Conservation (phyloP, 2,329 filamentous ascomycete genomes). For the Orbilia blumenaviensis region DNA sequence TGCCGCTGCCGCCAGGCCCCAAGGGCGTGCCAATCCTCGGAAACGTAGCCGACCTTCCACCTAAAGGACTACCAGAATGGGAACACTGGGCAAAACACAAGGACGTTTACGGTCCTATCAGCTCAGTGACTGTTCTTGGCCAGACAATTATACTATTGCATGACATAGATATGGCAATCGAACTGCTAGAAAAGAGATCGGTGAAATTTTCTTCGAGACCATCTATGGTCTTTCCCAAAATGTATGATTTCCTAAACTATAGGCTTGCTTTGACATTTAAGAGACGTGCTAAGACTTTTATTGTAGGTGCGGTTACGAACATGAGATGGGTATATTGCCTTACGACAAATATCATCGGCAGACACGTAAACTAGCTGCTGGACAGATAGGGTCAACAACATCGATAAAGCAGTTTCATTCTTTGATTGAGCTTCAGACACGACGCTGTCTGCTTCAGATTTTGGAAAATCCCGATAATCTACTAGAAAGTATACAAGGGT, state of each 20-base stretch:
- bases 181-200: conserved; percentile 62
- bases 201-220: conserved; percentile 61
- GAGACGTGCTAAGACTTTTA: background rate
- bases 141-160: conserved; percentile 61
- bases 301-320: conserved; percentile 30
- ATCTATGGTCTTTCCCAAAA: conserved; percentile 60
- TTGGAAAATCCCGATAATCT: conserved; percentile 7
- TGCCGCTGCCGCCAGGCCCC: conserved; percentile 28
- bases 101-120: conserved; percentile 62
- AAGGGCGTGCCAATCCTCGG: conserved; percentile 58
- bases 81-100: conserved; percentile 62
- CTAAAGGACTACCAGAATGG: conserved; percentile 60
- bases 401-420: conserved; percentile 59
- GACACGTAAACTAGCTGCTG: conserved; percentile 59
- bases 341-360: conserved; percentile 27
- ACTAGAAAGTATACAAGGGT: conserved; percentile 55
- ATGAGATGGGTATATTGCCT: background rate
- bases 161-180: conserved; percentile 62
- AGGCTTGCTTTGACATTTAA: no score
- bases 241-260: conserved; percentile 60
- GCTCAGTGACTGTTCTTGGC: conserved; percentile 63
- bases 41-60: conserved; percentile 60
- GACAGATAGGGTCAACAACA: conserved; percentile 57
- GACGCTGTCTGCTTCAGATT: conserved; percentile 55
- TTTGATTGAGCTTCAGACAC: conserved; percentile 59